These are phyloP conservation scores for Hypomyces perniciosus DNA, from an alignment of 2,329 filamentous ascomycete species.

Conservation along the genomic window DNA sequence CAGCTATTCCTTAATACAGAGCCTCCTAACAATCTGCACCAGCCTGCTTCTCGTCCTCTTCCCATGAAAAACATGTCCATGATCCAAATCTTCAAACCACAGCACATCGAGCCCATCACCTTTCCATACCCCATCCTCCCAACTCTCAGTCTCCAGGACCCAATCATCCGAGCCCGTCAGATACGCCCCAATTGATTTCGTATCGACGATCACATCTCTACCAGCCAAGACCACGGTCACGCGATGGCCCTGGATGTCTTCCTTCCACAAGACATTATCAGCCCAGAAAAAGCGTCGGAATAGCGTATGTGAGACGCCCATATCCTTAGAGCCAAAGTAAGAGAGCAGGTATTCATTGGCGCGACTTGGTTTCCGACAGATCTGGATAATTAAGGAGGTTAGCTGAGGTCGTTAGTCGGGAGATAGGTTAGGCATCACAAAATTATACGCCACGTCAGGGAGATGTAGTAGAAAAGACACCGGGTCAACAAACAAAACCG, in stretches of 20 bases:
- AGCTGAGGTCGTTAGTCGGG: conserved; percentile 1
- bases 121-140: conserved; percentile 24
- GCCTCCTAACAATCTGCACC: conserved; percentile 23
- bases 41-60: conserved; percentile 25
- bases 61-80: conserved; percentile 48
- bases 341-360: conserved; percentile 55
- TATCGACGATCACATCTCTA: conserved; percentile 50
- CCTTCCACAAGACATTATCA: conserved; percentile 55
- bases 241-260: conserved; percentile 38
- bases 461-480: conserved; percentile 55
- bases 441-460: conserved; percentile 59
- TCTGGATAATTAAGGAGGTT: conserved; percentile 19
- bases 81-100: conserved; percentile 49
- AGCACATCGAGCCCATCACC: conserved; percentile 42
- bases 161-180: conserved; percentile 31
- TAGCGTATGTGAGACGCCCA: conserved; percentile 52
- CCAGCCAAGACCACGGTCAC: conserved; percentile 46
- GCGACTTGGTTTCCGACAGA: conserved; percentile 32
- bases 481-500: conserved; percentile 52
- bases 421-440: conserved; percentile 26
- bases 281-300: conserved; percentile 56
- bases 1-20: conserved; percentile 9
- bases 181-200: conserved; percentile 46
- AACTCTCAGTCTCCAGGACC: conserved; percentile 12
- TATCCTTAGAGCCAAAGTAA: conserved; percentile 55